Percentiles rank a stretch among this genome's conserved stretches.
Conservation (phyloP, 441 rosid species). For the Erodium moschatum region DNA sequence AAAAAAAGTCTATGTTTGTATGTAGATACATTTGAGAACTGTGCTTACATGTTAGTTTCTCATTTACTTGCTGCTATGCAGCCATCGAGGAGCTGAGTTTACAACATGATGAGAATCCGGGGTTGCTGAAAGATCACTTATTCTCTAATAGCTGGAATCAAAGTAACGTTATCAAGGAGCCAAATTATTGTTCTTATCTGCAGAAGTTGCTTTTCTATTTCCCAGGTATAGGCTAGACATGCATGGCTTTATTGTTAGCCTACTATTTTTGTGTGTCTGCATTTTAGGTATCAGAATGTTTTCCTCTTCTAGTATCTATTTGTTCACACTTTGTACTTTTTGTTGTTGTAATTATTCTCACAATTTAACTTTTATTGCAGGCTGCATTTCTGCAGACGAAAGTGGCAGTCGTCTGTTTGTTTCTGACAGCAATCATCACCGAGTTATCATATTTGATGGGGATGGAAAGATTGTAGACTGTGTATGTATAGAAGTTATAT, state of each 20-base stretch:
- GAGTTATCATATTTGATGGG: constrained; percentile 51
- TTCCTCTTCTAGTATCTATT: background rate
- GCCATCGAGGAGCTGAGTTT: constrained; percentile 41
- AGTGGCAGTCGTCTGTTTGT: constrained; percentile 53
- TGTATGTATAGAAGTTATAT: constrained; percentile 40
- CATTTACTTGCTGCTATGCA: constrained; percentile 31
- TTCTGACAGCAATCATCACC: constrained; percentile 95
- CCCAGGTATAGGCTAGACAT: constrained; percentile 51
- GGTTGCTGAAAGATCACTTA: constrained; percentile 18
- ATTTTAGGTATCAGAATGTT: too few relatives aligned
- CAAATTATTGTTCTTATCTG: constrained; percentile 38
- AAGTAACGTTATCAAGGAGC: constrained; percentile 47
- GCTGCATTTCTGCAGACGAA: constrained; percentile 70
- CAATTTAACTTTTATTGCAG: constrained; percentile 32
- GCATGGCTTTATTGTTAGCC: constrained; percentile 12
- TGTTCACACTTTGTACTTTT: background rate
- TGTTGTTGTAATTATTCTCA: constrained; percentile 8
- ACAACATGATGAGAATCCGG: constrained; percentile 33
- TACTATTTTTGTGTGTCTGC: too few relatives aligned
- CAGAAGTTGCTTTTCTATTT: constrained; percentile 61
- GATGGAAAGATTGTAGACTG: constrained; percentile 67
- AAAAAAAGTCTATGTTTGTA: background rate
- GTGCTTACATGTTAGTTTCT: constrained; percentile 21
- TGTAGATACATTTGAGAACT: background rate
- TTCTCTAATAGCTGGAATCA: constrained; percentile 53